phyloP scores from a whole-genome alignment of 805 yeast genomes.

The Candida schatavii region DNA sequence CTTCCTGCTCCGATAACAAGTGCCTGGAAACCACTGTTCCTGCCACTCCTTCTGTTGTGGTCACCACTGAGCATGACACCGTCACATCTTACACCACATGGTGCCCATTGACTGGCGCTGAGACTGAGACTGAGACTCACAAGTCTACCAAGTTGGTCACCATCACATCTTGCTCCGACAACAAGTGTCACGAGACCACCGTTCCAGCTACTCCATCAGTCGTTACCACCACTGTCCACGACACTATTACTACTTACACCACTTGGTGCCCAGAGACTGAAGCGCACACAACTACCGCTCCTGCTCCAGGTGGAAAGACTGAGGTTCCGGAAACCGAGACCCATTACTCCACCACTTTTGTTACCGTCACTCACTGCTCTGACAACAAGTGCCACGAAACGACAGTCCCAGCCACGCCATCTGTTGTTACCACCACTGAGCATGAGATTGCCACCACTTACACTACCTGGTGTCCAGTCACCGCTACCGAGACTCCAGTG shows the following conservation, averaged over 20 bases:
- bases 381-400: slow-evolving; percentile 22
- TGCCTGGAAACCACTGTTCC: slow-evolving; percentile 18
- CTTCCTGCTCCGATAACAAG: slow-evolving; percentile 26
- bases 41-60: slow-evolving; percentile 33
- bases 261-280: slow-evolving; percentile 34
- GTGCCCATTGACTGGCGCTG: slow-evolving; percentile 18
- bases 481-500: slow-evolving; percentile 11
- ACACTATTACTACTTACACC: slow-evolving; percentile 36
- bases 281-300: too few relatives aligned
- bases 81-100: slow-evolving; percentile 24
- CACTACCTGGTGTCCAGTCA: slow-evolving; percentile 38
- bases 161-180: slow-evolving; percentile 27
- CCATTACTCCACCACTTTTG: slow-evolving; percentile 15
- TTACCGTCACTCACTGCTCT: slow-evolving; percentile 29
- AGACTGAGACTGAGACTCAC: slow-evolving; percentile 19
- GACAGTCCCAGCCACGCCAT: slow-evolving; percentile 27
- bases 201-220: slow-evolving; percentile 26
- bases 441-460: slow-evolving; percentile 32
- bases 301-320: too few relatives aligned
- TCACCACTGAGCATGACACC: slow-evolving; percentile 20
- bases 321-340: slow-evolving; percentile 23
- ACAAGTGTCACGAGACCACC: slow-evolving; percentile 23
- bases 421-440: slow-evolving; percentile 21
- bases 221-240: slow-evolving; percentile 21
- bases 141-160: slow-evolving; percentile 20